Conservation (phyloP, 2,329 filamentous ascomycete genomes). For the Ophiobolus disseminans region DNA sequence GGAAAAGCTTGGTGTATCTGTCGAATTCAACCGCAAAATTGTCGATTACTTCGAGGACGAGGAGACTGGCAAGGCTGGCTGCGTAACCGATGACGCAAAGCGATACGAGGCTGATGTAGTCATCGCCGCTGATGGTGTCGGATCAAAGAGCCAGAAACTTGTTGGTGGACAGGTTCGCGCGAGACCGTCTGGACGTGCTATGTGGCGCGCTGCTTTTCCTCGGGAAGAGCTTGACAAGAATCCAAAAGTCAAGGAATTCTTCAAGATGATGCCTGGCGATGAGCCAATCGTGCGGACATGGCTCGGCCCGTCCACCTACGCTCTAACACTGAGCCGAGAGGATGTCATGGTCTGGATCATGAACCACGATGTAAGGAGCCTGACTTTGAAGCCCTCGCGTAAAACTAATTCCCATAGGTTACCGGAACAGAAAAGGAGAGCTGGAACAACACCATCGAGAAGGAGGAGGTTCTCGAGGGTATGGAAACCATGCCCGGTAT, state of each 20-base stretch:
- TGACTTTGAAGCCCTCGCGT: neutral
- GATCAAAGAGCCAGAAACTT: conserved; percentile 55
- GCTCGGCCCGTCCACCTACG: conserved; percentile 54
- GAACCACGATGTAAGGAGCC: conserved; percentile 53
- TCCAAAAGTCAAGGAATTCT: conserved; percentile 56
- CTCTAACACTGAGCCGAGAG: conserved; percentile 53
- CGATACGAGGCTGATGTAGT: conserved; percentile 52
- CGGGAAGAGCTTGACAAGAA: conserved; percentile 55
- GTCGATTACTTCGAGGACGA: conserved; percentile 56
- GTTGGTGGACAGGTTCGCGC: conserved; percentile 55
- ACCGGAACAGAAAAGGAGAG: conserved; percentile 55
- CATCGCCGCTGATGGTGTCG: conserved; percentile 52
- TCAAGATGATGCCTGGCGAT: conserved; percentile 51
- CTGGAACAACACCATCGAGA: conserved; percentile 57
- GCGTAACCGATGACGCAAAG: conserved; percentile 49
- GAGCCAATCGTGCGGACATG: conserved; percentile 57
- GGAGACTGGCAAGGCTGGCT: conserved; percentile 44
- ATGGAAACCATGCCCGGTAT: conserved; percentile 55
- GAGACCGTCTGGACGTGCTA: conserved; percentile 47
- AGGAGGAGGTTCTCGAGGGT: conserved; percentile 53
- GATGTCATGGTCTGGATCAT: conserved; percentile 60
- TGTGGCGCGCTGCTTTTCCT: conserved; percentile 52
- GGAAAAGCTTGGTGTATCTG: conserved; percentile 52
- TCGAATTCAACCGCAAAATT: conserved; percentile 53
- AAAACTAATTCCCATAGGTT: conserved; percentile 39